Evolutionary conservation across 2,329 filamentous ascomycete species (phyloP), one percentile per base, ranked within the genome.

Genomic region (Ascochyta koolunga): DNA sequence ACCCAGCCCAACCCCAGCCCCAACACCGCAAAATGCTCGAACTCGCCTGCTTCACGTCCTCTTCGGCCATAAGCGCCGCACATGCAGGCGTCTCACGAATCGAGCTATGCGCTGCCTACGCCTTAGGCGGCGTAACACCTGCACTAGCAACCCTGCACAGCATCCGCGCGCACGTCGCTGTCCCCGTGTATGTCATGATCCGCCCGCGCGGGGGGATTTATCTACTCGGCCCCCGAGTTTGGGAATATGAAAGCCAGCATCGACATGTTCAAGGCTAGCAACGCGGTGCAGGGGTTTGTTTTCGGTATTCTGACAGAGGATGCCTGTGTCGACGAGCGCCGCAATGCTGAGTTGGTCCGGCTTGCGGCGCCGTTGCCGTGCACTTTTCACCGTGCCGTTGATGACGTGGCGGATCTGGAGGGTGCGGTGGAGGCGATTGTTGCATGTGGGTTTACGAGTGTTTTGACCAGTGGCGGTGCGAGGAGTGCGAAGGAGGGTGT

Each of bases 371-470:
- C 75, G 3, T 62, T 75, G 22, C 77, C 78, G 2, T 83, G 81
- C 61, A 84, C 82, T 2, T 85, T 85, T 46, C 82, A 84, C 62
- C 75, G 81, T 7, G 82, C 82, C 0, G 81, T 84, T 57, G 82
- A 84, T 61, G 60, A 72, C 36, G 73, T 78, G 0, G 31, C 37
- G 4, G 65, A 74, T 57, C 46, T 67, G 11, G 50, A 62, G 0
- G 45, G 62, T 38, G 76, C 70, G 1, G 60, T 78, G 9, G 65
- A 76, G 8, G 68, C 69, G 16, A 66, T 82, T n/a, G 64, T 77
- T 0, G 51, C 43, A 1, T 76, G 77, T 47, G 80, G 81, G 1
- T 84, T 83, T 37, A 56, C 39, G 27, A 67, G 67, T 13, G 73
- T 85, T 10, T 68, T 85, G 19, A 83, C 80, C 4, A 82, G 79